Evolutionary conservation across 2,329 filamentous ascomycete genomes (phyloP), one percentile per base, ranked within the genome.

Genomic region (Phyllosticta paracitricarpa): DNA sequence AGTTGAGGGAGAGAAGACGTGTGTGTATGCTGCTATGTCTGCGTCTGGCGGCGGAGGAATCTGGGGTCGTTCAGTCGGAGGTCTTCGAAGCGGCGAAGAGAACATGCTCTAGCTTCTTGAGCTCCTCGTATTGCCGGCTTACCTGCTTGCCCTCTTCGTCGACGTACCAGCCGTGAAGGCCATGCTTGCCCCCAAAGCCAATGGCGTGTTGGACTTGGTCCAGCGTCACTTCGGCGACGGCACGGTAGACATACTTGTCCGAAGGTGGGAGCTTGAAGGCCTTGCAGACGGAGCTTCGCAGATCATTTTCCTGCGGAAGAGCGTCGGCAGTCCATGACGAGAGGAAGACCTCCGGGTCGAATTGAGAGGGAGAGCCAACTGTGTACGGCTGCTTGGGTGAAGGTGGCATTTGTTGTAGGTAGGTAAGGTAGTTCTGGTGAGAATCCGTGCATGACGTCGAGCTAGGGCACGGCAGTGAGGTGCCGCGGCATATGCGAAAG

Each of bases 21-120:
- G 77, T 48, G 83, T 81, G 76, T 91, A 91, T 19, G 87, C 82
- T 53, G 81, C 78, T 61, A 87, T 81, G 67, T 91, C 88, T 59
- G 79, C 66, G 54, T 73, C 73, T 1, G 81, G 76, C 6, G 84
- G 85, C 6, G 81, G 75, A n/a, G 58, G 54, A 10, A 52, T 51
- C 58, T 60, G 12, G 7, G 65, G 63, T 56, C 64, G 64, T 53
- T 57, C 51, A 30, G 56, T 52, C 51, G 54, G 63, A 17, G 59
- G 35, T 53, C 28, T 30, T 8, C 7, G 4, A 8, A 28, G 7
- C 26, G 26, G 4, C 4, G 4, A 28, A 4, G 26, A 28, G 26
- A 28, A 28, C 7, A 28, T 28, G 26, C 48, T 64, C 40, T 54
- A 51, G 51, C 35, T 71, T 59, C 24, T 17, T 40, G 52, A 48